A percentile compares a stretch with the other conserved stretches of the same genome.
Evolutionary conservation across 2,329 filamentous ascomycete species (phyloP).

Genomic region (Lanzia echinophila): DNA sequence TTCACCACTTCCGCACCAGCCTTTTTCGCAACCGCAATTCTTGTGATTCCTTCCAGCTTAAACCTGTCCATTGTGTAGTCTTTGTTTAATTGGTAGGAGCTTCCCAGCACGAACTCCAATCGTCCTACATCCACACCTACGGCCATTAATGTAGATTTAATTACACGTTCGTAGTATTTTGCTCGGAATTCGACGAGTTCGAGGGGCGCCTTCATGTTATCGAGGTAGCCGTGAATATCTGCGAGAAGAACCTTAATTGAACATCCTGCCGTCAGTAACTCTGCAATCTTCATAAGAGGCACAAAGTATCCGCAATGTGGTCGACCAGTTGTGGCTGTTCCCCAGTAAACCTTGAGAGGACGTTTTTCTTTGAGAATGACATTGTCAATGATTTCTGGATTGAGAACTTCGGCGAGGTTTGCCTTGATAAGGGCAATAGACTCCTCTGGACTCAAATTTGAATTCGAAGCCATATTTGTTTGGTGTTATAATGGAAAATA

Average conservation of each 20-base stretch:
- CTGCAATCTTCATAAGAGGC: constrained; percentile 80
- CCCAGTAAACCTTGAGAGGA: constrained; percentile 77
- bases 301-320: constrained; percentile 82
- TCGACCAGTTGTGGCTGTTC: constrained; percentile 57
- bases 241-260: constrained; percentile 64
- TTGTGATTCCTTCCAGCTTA: constrained; percentile 47
- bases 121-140: constrained; percentile 62
- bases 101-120: constrained; percentile 78
- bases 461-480: constrained; percentile 22
- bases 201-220: constrained; percentile 79
- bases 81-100: constrained; percentile 66
- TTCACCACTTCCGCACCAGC: constrained; percentile 83
- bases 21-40: constrained; percentile 57
- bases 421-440: constrained; percentile 70
- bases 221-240: constrained; percentile 73
- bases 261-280: constrained; percentile 79
- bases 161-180: constrained; percentile 74
- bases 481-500: not conserved
- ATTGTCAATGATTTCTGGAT: constrained; percentile 74
- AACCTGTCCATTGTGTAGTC: constrained; percentile 88
- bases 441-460: constrained; percentile 42
- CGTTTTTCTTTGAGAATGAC: constrained; percentile 63
- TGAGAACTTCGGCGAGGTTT: constrained; percentile 76
- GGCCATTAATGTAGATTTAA: constrained; percentile 57
- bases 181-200: constrained; percentile 76